Percentiles rank a stretch among this genome's conserved stretches.
Conservation (phyloP, 495 filamentous ascomycete species). For the Podospora comata region DNA sequence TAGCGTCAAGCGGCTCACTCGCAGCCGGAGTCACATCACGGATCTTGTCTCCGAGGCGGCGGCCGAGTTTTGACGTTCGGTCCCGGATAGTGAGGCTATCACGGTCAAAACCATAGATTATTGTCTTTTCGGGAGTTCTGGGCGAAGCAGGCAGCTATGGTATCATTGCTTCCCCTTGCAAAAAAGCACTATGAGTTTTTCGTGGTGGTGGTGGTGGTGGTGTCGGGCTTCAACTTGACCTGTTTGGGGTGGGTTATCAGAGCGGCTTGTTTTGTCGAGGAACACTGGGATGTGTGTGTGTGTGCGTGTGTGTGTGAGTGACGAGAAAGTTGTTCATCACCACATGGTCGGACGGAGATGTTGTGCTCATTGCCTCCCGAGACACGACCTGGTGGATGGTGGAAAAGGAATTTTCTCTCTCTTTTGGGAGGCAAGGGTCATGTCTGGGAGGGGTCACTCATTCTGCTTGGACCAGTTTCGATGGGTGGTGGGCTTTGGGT, state of each 20-base stretch:
- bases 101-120: neutral
- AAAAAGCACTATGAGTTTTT: neutral
- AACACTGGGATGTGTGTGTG: neutral
- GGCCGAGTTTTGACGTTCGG: conserved; percentile 3
- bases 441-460: neutral
- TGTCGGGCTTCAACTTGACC: conserved; percentile 7
- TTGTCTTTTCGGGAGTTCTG: neutral
- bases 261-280: neutral
- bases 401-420: neutral
- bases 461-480: neutral
- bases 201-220: neutral
- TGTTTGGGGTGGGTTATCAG: neutral
- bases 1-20: conserved; percentile 1
- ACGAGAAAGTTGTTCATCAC: neutral
- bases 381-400: neutral
- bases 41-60: conserved; percentile 6
- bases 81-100: neutral
- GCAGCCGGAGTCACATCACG: neutral
- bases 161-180: neutral
- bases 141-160: neutral
- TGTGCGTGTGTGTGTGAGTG: neutral
- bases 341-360: neutral
- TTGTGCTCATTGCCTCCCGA: neutral
- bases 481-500: neutral
- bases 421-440: neutral